Conservation (phyloP, 2,329 filamentous ascomycete genomes). For the Elsinoe perseae region DNA sequence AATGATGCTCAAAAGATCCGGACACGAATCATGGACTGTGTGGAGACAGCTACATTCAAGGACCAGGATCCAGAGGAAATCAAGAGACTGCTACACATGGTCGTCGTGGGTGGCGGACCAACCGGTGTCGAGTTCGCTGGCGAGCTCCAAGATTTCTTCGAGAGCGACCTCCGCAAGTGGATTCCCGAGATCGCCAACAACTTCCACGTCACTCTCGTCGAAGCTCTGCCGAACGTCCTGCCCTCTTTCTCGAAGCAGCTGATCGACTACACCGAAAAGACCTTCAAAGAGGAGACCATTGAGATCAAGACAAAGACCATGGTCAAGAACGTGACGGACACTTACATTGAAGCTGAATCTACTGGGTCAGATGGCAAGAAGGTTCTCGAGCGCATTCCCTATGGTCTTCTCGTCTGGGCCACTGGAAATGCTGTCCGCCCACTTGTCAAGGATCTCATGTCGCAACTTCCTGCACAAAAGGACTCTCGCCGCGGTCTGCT, state of each 20-base stretch:
- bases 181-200: constrained; percentile 89
- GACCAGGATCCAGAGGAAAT: constrained; percentile 82
- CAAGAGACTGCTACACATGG: constrained; percentile 95
- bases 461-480: constrained; percentile 86
- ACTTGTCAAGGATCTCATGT: constrained; percentile 84
- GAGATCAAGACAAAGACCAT: constrained; percentile 97
- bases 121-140: constrained; percentile 98
- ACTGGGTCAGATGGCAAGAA: constrained; percentile 78
- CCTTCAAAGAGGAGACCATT: constrained; percentile 97
- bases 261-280: constrained; percentile 98
- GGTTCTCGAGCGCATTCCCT: constrained; percentile 72
- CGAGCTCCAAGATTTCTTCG: constrained; percentile 98
- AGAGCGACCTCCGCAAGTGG: constrained; percentile 96
- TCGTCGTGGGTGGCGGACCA: constrained; percentile 75
- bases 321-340: constrained; percentile 94
- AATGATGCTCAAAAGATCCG: constrained; percentile 91
- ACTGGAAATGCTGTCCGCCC: constrained; percentile 91
- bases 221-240: constrained; percentile 91
- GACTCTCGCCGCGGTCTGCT: constrained; percentile 89
- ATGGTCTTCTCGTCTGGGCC: constrained; percentile 94
- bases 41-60: constrained; percentile 98
- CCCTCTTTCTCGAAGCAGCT: constrained; percentile 98
- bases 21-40: constrained; percentile 99
- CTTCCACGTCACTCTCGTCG: constrained; percentile 95
- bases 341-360: constrained; percentile 82